These are phyloP conservation scores for Tetraselmis striata DNA, from an alignment of 139 green algal genomes.

Conservation along the genomic window DNA sequence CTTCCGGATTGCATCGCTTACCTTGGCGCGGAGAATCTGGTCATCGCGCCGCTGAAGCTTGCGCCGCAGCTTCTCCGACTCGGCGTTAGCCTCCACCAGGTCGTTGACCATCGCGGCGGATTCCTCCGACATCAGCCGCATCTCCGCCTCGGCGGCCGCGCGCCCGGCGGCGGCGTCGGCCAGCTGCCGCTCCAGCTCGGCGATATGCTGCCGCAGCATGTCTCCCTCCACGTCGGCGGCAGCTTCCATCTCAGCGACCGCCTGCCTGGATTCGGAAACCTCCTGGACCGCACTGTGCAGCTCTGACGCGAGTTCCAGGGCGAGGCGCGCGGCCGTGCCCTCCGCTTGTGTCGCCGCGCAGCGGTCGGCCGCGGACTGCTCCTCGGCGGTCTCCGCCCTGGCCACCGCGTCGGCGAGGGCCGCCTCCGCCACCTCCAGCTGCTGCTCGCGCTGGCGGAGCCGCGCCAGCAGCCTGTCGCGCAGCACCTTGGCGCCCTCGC, in stretches of 20 bases:
- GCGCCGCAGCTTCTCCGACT: neutral
- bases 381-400: neutral
- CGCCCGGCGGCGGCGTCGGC: too few species aligned
- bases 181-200: neutral
- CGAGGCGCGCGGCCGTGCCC: neutral
- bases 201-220: neutral
- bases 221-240: neutral
- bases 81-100: neutral
- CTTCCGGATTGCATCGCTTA: too few species aligned
- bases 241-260: neutral
- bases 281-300: neutral
- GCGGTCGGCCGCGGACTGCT: neutral
- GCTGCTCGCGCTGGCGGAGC: neutral
- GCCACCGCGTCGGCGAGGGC: neutral
- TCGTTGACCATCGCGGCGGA: neutral
- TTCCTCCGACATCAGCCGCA: neutral
- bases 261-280: neutral
- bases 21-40: neutral
- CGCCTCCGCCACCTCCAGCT: neutral
- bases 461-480: neutral
- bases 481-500: neutral
- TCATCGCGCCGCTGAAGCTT: neutral
- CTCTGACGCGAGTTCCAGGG: neutral
- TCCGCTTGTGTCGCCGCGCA: neutral
- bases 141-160: neutral